Base-by-base conservation (phyloP, 2,329 filamentous ascomycete species). In the Colletotrichum siamense region DNA sequence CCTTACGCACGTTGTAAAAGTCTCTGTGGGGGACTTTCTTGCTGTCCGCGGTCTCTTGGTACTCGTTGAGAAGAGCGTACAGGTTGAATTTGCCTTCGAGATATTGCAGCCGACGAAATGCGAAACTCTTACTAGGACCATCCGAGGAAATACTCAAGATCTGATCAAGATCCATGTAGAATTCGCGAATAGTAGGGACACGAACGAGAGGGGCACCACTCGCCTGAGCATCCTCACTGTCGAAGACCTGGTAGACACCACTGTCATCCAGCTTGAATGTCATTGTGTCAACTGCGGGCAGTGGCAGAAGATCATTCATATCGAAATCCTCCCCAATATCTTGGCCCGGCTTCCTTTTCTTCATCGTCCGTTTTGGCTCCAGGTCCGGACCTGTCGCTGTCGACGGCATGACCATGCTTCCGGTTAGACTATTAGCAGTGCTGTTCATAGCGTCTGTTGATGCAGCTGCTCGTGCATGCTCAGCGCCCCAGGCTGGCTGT, bases 1-100 rank as follows among this genome's bases (percentile, higher is more conserved):
- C 97, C 85, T 99, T 99, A 83, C 97, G 92, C 65, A 99, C 97
- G 82, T 99, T 99, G 88, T 99, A 99, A 83, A 99, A 99, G 85
- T 99, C 97, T 87, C 97, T 93, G 85, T 99, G 97, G 4, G 97
- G 97, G 71, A 99, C 97, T 81, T 95, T 96, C 85, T 99, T 99
- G 84, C 95, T 98, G 87, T 99, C 97, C 75, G 97, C 96, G 69
- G 98, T 97, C 85, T 99, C 97, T 83, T 99, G 96, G 80, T 99
- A 99, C 84, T 98, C 97, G 83, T 99, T 99, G 75, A 99, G 88
- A 34, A 99, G 91, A 26, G 93, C 92, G 83, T 99, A 98, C 26
- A 99, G 90, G 83, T 98, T 98, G 86, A 98, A 99, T 83, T 98
- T 98, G 76, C 96, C 96, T 86, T 99, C 97, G 10, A 99, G 88